Base-by-base conservation (phyloP, 2,329 filamentous ascomycete genomes). In the Podosphaera leucotricha region DNA sequence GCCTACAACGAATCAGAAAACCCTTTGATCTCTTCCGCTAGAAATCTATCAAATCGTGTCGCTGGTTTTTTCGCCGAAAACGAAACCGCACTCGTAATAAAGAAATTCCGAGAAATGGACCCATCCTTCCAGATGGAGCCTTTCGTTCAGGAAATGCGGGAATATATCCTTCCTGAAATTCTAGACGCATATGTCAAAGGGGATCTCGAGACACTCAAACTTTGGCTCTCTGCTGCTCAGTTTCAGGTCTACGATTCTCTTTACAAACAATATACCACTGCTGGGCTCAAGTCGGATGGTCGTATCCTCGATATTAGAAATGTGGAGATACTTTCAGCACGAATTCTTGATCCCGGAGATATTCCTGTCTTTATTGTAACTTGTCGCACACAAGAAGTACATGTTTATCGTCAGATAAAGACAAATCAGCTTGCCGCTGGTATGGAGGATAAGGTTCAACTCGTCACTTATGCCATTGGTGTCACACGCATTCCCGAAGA, bases 41-140 rank as follows among this genome's bases (percentile, higher is more conserved):
- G 90, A 58, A 85, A 83, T 60, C 93, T 98, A 53, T 87, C 86
- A 26, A 90, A 98, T 61, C 75, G 80, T 46, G 76, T 98, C 35
- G 84, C 81, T 40, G 85, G 90, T 22, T 98, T 94, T 66, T 98
- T 98, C 53, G 90, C 90, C 49, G 90, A 98, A 62, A 98, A 95
- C 61, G 90, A 98, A 66, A 94, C 85, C 0, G 90, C 90, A 24
- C 80, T 79, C 71, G 90, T 98, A 30, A 92, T 95, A 66, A 95
- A 94, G 67, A 92, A 87, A 62, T 92, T 98, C 69, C 78, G 87
- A 40, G 74, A 86, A 54, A 94, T 95, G 75, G 90, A 98, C 54
- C 87, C 90, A 4, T 72, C 70, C 52, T 98, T 98, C 69, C 84
- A 94, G 59, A 72, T 93, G 53, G 90, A 98, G 62, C 81, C 85